A percentile compares a stretch with the other conserved stretches of the same genome.
These are phyloP conservation scores for Claviceps purpurea DNA, from an alignment of 2,329 filamentous ascomycete genomes.

Conservation along the genomic window DNA sequence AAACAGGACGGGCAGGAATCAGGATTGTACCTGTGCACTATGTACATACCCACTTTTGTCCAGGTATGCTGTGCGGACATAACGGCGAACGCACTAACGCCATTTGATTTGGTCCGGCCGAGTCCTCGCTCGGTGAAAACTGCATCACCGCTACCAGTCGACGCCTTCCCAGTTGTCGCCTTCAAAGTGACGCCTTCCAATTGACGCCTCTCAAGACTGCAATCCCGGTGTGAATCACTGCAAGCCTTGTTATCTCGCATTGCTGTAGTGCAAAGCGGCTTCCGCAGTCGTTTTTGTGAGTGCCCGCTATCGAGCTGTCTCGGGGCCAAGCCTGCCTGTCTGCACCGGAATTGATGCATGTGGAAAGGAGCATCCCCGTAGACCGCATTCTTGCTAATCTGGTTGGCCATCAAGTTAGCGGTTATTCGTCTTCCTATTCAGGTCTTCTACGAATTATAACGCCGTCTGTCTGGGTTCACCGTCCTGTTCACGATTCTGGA, in stretches of 20 bases:
- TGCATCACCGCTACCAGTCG: conserved; percentile 1
- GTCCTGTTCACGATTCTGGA: not conserved
- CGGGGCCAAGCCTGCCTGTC: not conserved
- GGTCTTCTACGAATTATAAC: not conserved
- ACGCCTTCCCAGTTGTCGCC: not conserved
- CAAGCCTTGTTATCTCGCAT: not conserved
- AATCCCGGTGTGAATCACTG: not conserved
- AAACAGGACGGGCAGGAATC: no score
- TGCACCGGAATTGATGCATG: not conserved
- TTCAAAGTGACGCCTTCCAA: not conserved
- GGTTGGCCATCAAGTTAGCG: conserved; percentile 3
- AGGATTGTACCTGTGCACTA: no score
- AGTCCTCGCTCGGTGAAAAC: conserved; percentile 2
- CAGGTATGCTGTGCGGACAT: not conserved
- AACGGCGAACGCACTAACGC: not conserved
- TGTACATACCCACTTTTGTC: no score
- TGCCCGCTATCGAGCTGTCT: not conserved
- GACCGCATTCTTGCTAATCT: conserved; percentile 4
- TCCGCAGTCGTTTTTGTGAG: not conserved
- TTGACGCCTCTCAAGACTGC: not conserved
- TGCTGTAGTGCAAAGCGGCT: not conserved
- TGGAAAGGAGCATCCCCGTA: not conserved
- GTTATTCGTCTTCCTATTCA: not conserved
- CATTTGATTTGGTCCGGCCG: not conserved
- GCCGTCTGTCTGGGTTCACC: not conserved